Conservation (phyloP, 441 rosid species). For the California macrophylla region DNA sequence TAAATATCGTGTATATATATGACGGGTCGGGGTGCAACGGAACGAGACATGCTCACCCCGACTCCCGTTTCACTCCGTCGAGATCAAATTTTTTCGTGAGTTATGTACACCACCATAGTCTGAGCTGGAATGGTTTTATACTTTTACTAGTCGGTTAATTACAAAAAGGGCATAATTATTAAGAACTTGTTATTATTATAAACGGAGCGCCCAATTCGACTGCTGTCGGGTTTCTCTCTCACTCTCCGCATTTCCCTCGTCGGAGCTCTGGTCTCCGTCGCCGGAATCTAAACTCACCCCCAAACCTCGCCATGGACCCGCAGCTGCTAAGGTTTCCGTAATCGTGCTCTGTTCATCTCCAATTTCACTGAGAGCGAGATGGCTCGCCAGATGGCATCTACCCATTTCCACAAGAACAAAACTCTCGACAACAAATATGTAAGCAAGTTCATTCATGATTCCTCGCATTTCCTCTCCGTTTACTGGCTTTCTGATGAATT, state of each 20-base stretch:
- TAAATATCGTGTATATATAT: too few relatives aligned
- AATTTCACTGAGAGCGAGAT: background rate
- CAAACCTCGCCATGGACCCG: background rate
- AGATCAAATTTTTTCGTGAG: too few relatives aligned
- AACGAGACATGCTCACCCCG: too few relatives aligned
- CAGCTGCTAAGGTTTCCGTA: background rate
- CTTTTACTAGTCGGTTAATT: too few relatives aligned
- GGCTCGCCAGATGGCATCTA: slow-evolving; percentile 6
- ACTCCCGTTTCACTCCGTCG: too few relatives aligned
- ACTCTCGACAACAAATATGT: slow-evolving; percentile 4
- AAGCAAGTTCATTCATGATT: background rate
- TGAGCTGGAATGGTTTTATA: background rate
- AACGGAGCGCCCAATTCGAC: background rate
- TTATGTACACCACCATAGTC: background rate
- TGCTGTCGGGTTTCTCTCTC: background rate
- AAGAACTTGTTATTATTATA: too few relatives aligned
- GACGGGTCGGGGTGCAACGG: too few relatives aligned
- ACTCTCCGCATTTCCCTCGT: background rate
- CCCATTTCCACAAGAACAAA: background rate
- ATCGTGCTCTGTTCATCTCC: background rate
- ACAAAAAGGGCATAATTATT: background rate
- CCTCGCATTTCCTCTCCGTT: background rate
- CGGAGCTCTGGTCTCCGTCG: background rate
- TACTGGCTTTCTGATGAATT: background rate
- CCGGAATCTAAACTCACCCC: background rate